Evolutionary conservation across 306 rosid species (phyloP), one percentile per base, ranked within the genome.

Genomic region (Cucurbita maxima): DNA sequence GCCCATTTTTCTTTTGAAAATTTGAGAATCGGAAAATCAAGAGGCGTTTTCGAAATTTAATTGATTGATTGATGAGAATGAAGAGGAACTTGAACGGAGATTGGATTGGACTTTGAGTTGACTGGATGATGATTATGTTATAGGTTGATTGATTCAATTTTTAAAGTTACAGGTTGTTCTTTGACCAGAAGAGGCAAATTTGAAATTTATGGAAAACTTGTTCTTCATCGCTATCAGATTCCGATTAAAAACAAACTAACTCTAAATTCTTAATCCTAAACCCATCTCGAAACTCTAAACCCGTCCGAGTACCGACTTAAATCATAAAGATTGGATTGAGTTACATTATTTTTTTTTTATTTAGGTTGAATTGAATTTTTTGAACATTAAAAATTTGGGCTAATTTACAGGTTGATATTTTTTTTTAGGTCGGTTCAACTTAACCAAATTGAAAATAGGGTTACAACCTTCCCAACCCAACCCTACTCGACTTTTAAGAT

Each of bases 1-100:
- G 25, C 96, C 89, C 96, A 88, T 88, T 40, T 88, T 40, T 30
- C 12, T 56, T 30, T 43, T 8, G 56, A 53, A 77, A 78, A 50
- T 67, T 67, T 43, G 53, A 10, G 36, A 34, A 59, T 34, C 41
- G 43, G 66, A 59, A 34, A 30, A 30, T 59, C 43, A 34, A 12
- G 43, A 6, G 6, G 13, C 11, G 8, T 19, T 7, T 19, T 30
- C 60, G 34, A 55, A 19, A 1, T 19, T 7, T 20, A 34, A 55
- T n/a, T 18, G 8, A 53, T 16, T 53, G 58, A 53, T 53, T 10
- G 30, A 56, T 1, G 6, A 13, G 11, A 12, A 15, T 19, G 59
- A 55, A n/a, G 25, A 12, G 11, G 59, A 20, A 19, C 3, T 20
- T 20, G 10, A n/a, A 53, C 16, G 58, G 11, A 54, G 58, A 54